Evolutionary conservation across 2,329 filamentous ascomycete genomes (phyloP), one percentile per base, ranked within the genome.

Genomic region (Knoxdaviesia proteae): DNA sequence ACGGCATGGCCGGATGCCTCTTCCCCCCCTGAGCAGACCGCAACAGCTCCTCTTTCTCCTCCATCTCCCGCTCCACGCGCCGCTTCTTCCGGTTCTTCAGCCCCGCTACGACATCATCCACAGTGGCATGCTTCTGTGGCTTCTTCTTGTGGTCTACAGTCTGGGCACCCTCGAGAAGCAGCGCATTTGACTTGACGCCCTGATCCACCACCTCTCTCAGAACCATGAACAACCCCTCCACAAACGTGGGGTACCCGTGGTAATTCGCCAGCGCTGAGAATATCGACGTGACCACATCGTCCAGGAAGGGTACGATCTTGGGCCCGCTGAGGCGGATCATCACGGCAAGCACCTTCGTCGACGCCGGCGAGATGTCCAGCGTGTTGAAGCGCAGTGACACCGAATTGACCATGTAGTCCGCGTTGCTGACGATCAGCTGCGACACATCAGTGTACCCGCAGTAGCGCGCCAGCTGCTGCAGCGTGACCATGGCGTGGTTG

Each of bases 361-460:
- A 86, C 48, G 93, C 82, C 1, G 88, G 87, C 0, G 86, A 88
- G 42, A 96, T 79, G 49, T 94, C 86, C 49, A 94, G 84, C 0
- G 83, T 84, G 51, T 94, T 94, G 6, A 98, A 69, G 47, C 86
- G 82, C 46, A 96, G 61, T 0, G 83, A 84, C 10, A 98, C 75
- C 0, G 90, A 84, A 54, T 96, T 96, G 47, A 96, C 79, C 60
- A 98, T 81, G 56, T 98, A 98, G 58, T 98, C 90, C 10, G 84
- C 87, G 47, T 98, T 98, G 42, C 81, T 76, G 32, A 96, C 72
- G 36, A 98, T 78, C 49, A 98, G 64, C 10, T 82, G 75, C 31
- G 80, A 79, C 5, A 88, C 80, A 50, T 69, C 77, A 0, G 54
- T 47, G 52, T 96, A 98, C 2, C 71, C 74, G 51, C 84, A 94